Base-by-base conservation (phyloP, 148 eudicot species). In the Drosera capensis region DNA sequence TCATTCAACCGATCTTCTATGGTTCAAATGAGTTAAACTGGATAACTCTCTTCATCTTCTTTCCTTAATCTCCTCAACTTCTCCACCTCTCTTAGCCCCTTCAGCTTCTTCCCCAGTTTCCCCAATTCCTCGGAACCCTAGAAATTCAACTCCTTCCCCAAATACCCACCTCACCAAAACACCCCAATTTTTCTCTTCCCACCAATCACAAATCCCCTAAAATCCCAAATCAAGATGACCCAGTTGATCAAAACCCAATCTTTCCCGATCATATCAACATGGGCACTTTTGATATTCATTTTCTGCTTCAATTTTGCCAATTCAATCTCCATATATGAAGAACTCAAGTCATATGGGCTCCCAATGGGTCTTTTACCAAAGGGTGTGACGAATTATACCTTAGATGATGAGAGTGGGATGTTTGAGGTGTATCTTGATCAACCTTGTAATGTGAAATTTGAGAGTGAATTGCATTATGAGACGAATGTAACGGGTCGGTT, bases 301-400 rank as follows among this genome's bases (percentile, higher is more conserved):
- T 44, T 51, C 22, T 17, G 16, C 5, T 22, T 22, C 34, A 11
- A 26, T 49, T 28, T 48, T 23, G 23, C 64, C 28, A 19, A 40
- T 21, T 21, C 62, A 13, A 45, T 23, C 3, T 57, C 96, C 0
- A 77, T 86, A 38, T 86, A 82, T 64, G 76, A 74, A 12, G 74
- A 50, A 0, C 64, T 86, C 5, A 62, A 43, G 26, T 53, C 61
- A 0, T 57, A 82, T 25, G 78, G 79, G 8, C 25, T 86, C 7
- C 96, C 96, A 1, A 76, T 65, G 54, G 96, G 96, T 5, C 40
- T 86, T n/a, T 52, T 86, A 2, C 96, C 96, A 0, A 79, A 79
- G 37, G 94, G 85, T 11, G 79, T 82, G 1, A 65, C 23, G 7
- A 57, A 70, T 15, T 86, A 52, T 43, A 48, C 52, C 0, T 20